A percentile compares a stretch with the other conserved stretches of the same genome.
phyloP scores from a whole-genome alignment of 2,329 filamentous ascomycete genomes.

The Diaporthe citriasiana region DNA sequence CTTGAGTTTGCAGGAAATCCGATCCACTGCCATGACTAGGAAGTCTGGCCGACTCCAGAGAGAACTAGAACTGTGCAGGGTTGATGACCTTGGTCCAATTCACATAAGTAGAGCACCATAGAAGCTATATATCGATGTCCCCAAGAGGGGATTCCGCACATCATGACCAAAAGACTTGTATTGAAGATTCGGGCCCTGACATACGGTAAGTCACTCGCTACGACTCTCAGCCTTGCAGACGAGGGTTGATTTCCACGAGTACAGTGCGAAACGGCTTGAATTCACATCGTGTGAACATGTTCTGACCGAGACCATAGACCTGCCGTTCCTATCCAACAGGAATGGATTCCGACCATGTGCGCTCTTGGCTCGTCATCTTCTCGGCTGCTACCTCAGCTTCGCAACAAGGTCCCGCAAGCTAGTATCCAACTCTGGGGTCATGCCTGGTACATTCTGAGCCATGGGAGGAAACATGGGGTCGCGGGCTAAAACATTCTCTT shows the following conservation, averaged over 20 bases:
- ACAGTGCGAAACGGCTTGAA: neutral
- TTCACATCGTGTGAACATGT: neutral
- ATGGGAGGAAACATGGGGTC: constrained; percentile 60
- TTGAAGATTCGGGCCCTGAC: neutral
- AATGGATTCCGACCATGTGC: neutral
- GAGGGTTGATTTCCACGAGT: neutral
- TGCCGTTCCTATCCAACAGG: too few relatives aligned
- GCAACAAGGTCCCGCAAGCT: constrained; percentile 55
- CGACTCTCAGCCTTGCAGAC: neutral
- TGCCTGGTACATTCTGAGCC: constrained; percentile 50
- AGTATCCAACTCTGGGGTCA: constrained; percentile 59
- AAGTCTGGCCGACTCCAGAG: neutral
- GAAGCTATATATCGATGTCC: neutral
- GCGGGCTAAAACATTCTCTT: constrained; percentile 47
- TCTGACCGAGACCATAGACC: neutral
- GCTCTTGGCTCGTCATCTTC: neutral
- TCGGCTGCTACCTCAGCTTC: constrained; percentile 40
- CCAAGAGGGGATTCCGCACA: neutral
- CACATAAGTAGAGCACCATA: too few relatives aligned
- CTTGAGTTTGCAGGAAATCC: neutral
- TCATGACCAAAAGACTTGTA: too few relatives aligned
- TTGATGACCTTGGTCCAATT: neutral
- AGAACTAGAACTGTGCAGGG: too few relatives aligned
- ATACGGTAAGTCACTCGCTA: neutral
- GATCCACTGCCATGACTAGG: neutral